Evolutionary conservation across 2,329 filamentous ascomycete species (phyloP).

Genomic region (Aspergillus sp.): DNA sequence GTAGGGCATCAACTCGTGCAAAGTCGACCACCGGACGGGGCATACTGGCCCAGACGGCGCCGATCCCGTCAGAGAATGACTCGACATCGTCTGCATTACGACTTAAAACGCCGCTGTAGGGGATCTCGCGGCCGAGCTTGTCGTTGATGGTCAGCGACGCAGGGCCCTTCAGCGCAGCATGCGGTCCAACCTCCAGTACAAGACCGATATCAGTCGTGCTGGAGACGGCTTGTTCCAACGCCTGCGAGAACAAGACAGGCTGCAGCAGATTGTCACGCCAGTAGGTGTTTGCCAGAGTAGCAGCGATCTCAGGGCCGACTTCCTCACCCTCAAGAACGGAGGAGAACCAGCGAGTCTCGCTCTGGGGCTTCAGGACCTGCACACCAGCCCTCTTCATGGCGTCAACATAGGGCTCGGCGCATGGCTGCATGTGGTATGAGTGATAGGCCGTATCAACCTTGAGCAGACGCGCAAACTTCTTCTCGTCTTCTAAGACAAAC

Average conservation of each 20-base stretch:
- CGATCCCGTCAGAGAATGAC: conserved; percentile 28
- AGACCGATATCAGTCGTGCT: conserved; percentile 13
- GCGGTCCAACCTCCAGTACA: conserved; percentile 36
- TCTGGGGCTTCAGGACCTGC: not conserved
- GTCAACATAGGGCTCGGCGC: not conserved
- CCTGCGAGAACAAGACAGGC: conserved; percentile 24
- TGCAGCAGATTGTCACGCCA: conserved; percentile 31
- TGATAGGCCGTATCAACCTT: conserved; percentile 15
- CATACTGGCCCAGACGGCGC: not conserved
- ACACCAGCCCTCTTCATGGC: not conserved
- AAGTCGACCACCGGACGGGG: not conserved
- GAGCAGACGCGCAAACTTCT: not conserved
- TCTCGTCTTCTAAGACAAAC: not conserved
- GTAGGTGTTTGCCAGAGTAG: conserved; percentile 14
- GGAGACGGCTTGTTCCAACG: conserved; percentile 17
- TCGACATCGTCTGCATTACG: conserved; percentile 17
- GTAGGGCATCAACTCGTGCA: not conserved
- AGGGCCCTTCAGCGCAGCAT: conserved; percentile 33
- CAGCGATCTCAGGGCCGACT: not conserved
- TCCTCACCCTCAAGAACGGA: not conserved
- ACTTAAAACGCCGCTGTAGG: not conserved
- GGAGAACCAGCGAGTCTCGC: not conserved
- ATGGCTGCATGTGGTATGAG: conserved; percentile 13
- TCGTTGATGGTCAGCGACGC: conserved; percentile 24
- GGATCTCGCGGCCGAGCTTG: conserved; percentile 16